phyloP scores from a whole-genome alignment of 2,329 filamentous ascomycete species.

The Lizonia empirigonia region DNA sequence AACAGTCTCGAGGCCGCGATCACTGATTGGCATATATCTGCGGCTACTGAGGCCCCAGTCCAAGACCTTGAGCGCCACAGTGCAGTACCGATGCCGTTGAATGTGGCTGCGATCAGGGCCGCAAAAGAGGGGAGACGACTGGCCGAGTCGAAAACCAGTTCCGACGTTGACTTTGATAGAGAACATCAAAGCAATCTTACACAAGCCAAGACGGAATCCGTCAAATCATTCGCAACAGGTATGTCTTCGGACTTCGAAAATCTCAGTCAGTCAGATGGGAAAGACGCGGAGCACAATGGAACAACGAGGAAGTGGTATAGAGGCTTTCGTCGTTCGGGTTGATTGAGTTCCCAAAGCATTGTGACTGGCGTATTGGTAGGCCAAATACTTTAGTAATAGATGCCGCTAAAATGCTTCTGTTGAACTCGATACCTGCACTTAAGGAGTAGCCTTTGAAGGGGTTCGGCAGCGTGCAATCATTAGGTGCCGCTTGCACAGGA shows the following conservation, averaged over 20 bases:
- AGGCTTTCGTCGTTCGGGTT: slow-evolving; percentile 10
- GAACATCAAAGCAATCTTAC: neutral
- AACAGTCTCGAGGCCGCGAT: neutral
- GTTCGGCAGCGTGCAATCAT: too few relatives aligned
- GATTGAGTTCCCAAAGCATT: neutral
- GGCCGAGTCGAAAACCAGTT: neutral
- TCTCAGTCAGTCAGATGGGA: neutral
- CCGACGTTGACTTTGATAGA: neutral
- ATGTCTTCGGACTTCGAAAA: slow-evolving; percentile 7
- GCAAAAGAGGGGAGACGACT: neutral
- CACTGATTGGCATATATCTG: neutral
- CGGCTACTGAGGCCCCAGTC: neutral
- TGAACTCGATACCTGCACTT: neutral
- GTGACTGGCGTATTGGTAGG: neutral
- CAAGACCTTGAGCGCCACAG: neutral
- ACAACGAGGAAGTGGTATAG: slow-evolving; percentile 20
- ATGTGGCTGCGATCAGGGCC: neutral
- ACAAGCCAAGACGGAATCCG: neutral
- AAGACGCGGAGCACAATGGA: slow-evolving; percentile 12
- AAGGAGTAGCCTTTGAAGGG: too few relatives aligned
- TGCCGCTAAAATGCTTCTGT: neutral
- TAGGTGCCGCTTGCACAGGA: too few relatives aligned
- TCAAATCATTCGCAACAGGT: slow-evolving; percentile 6
- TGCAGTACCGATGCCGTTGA: slow-evolving; percentile 5
- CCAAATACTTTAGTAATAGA: neutral